phyloP scores from a whole-genome alignment of 2,329 filamentous ascomycete species.

The Colletotrichum noveboracense region DNA sequence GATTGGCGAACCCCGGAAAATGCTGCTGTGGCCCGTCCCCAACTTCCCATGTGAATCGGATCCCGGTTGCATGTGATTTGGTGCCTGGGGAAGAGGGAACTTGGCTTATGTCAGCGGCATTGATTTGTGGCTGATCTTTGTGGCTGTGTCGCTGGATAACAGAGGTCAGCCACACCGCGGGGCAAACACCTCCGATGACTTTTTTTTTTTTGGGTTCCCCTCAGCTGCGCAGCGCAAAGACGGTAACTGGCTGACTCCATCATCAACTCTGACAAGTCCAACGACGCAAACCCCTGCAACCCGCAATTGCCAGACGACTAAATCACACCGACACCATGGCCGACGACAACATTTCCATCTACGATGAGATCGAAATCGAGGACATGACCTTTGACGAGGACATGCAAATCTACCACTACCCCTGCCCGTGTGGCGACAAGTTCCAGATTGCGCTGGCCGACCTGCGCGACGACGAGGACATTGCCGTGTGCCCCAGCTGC shows the following conservation, averaged over 20 bases:
- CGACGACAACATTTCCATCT: constrained; percentile 76
- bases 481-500: constrained; percentile 97
- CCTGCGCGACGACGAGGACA: constrained; percentile 86
- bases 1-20: constrained; percentile 22
- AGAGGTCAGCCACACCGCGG: constrained; percentile 17
- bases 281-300: not conserved
- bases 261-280: not conserved
- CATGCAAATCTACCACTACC: constrained; percentile 91
- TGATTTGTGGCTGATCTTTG: not conserved
- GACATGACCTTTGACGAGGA: constrained; percentile 91
- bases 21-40: not conserved
- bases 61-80: constrained; percentile 20
- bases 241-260: not conserved
- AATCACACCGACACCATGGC: constrained; percentile 51
- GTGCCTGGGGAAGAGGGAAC: not conserved
- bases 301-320: accelerated
- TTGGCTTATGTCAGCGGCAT: not conserved
- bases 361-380: constrained; percentile 98
- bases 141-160: accelerated
- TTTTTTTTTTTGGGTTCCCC: not conserved
- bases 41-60: constrained; percentile 19
- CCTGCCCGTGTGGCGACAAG: constrained; percentile 94
- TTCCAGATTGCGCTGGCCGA: constrained; percentile 91
- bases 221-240: not conserved
- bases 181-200: not conserved